phyloP scores from a whole-genome alignment of 352 stramenopile species.

The Phytophthora pinifolia region DNA sequence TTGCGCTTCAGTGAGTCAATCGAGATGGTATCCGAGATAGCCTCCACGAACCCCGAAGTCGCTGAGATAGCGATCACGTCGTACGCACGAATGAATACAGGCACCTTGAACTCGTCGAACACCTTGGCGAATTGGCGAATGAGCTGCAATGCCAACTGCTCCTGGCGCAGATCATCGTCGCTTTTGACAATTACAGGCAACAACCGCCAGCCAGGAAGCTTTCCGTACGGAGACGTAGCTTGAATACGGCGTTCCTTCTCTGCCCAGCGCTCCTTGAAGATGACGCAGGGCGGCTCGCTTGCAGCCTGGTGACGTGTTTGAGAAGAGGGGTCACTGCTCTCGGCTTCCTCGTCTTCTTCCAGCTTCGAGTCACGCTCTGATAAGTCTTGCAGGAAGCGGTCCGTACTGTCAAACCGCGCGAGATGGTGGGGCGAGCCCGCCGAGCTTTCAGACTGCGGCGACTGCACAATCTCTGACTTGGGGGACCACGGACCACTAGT shows the following conservation, averaged over 20 bases:
- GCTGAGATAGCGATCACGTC: slow-evolving; percentile 95
- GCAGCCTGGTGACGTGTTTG: slow-evolving; percentile 17
- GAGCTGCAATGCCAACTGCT: slow-evolving; percentile 97
- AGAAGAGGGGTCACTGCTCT: slow-evolving; percentile 24
- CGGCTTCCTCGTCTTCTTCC: slow-evolving; percentile 52
- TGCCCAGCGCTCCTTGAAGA: slow-evolving; percentile 95
- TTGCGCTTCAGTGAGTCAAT: slow-evolving; percentile 98
- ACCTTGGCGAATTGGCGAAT: slow-evolving; percentile 94
- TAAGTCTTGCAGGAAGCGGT: slow-evolving; percentile 67
- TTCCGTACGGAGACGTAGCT: slow-evolving; percentile 82
- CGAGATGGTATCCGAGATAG: slow-evolving; percentile 96
- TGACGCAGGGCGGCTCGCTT: slow-evolving; percentile 57
- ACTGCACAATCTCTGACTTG: slow-evolving; percentile 55
- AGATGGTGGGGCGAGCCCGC: slow-evolving; percentile 55
- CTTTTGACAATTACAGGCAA: slow-evolving; percentile 97
- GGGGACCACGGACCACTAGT: slow-evolving; percentile 52
- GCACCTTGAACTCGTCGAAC: slow-evolving; percentile 93
- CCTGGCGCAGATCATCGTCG: slow-evolving; percentile 97
- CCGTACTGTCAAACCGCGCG: slow-evolving; percentile 74
- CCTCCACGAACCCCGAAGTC: slow-evolving; percentile 95
- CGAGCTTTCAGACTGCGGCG: slow-evolving; percentile 61
- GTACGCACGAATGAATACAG: slow-evolving; percentile 96
- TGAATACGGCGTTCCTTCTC: slow-evolving; percentile 94
- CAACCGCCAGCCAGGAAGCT: slow-evolving; percentile 88
- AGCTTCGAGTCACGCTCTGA: slow-evolving; percentile 75